Conservation (phyloP, 768 basidiomycete genomes). For the Rubroboletus pulcherrimus region DNA sequence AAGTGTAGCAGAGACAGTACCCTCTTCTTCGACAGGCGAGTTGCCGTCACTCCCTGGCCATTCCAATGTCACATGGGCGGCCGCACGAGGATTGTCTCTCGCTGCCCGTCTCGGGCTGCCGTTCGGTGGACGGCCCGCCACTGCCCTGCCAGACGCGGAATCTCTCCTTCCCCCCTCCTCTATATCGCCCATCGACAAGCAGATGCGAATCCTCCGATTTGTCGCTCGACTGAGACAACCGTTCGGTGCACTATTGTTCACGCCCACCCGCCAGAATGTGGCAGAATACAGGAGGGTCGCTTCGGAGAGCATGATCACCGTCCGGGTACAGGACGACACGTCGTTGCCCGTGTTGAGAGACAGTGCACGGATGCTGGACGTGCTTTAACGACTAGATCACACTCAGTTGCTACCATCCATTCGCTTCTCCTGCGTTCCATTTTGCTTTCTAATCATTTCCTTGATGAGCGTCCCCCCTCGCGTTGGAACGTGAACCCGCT, state of each 20-base stretch:
- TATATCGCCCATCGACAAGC: background rate
- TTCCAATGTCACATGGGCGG: too few species aligned
- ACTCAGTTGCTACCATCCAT: background rate
- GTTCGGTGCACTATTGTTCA: constrained; percentile 9
- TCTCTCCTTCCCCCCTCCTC: background rate
- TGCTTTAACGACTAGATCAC: background rate
- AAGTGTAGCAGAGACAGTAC: background rate
- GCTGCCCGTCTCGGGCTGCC: background rate
- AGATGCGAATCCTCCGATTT: background rate
- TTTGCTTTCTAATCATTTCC: background rate
- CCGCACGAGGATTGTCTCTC: too few species aligned
- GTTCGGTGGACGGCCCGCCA: background rate
- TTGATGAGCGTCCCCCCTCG: background rate
- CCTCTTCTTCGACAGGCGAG: background rate
- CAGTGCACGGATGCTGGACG: background rate
- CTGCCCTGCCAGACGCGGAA: background rate
- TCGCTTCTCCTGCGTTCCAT: background rate
- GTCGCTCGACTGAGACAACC: constrained; percentile 3
- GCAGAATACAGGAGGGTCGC: constrained; percentile 12
- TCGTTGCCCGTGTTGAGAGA: background rate
- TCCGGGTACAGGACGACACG: constrained; percentile 1
- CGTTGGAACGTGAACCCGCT: background rate
- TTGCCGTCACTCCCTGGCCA: background rate
- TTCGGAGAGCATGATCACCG: constrained; percentile 1
- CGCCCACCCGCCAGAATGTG: background rate